Percentiles rank a stretch among this genome's conserved stretches.
phyloP scores from a whole-genome alignment of 2,329 filamentous ascomycete species.

The Zasmidium citrigriseum region DNA sequence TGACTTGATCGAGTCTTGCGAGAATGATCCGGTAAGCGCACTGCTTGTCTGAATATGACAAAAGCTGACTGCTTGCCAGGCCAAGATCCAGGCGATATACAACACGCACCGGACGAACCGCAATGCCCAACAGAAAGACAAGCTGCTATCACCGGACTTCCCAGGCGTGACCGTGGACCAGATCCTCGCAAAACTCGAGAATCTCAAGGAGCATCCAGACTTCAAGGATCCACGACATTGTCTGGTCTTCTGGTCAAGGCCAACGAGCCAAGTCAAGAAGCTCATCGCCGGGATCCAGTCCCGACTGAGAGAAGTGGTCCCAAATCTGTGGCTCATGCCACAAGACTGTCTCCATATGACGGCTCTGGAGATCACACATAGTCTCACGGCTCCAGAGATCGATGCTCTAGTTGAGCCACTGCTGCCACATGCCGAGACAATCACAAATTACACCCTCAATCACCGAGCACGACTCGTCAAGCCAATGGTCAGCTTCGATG shows the following conservation, averaged over 20 bases:
- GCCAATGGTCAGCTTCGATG: conserved; percentile 80
- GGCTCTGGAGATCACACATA: conserved; percentile 80
- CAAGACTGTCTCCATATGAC: conserved; percentile 79
- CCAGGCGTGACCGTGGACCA: conserved; percentile 73
- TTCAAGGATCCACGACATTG: conserved; percentile 79
- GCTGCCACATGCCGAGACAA: conserved; percentile 54
- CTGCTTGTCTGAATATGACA: background rate
- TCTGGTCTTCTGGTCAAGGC: conserved; percentile 84
- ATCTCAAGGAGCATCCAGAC: conserved; percentile 63
- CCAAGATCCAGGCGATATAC: conserved; percentile 71
- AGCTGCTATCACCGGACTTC: conserved; percentile 70
- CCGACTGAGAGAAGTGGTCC: conserved; percentile 62
- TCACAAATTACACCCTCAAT: conserved; percentile 66
- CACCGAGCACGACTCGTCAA: conserved; percentile 77
- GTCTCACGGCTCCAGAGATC: conserved; percentile 70
- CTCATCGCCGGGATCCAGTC: conserved; percentile 71
- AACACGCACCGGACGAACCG: conserved; percentile 71
- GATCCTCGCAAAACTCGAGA: conserved; percentile 69
- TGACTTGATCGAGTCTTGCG: conserved; percentile 67
- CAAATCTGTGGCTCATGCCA: conserved; percentile 90
- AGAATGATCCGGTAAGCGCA: conserved; percentile 63
- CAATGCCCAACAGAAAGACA: conserved; percentile 73
- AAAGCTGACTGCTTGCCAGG: conserved; percentile 43
- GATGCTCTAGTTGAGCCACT: conserved; percentile 61
- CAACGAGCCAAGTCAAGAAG: conserved; percentile 68